Base-by-base conservation (phyloP, 257 asterid genomes). In the Primulina huaijiensis region DNA sequence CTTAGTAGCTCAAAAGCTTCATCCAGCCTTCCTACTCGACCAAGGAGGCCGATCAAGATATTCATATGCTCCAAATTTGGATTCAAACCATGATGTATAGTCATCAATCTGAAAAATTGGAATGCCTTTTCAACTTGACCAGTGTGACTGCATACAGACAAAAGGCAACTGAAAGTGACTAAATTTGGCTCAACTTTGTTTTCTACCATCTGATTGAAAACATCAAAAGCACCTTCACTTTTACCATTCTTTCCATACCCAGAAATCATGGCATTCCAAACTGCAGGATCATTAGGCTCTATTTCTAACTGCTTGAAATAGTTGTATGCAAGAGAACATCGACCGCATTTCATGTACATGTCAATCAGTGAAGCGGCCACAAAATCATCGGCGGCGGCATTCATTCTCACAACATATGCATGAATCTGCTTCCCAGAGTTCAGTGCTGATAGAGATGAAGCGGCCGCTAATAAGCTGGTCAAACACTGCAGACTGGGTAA, bases 261-360 rank as follows among this genome's bases (percentile, higher is more conserved):
- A 52, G 90, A 89, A 60, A 93, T 93, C 92, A 89, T 93, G 17
- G 95, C 96, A 69, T 93, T 93, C 97, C 99, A 93, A 63, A 89
- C 76, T 17, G 90, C 90, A 12, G 99, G 92, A 76, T 93, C 97
- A 8, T 73, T 70, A 37, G 88, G 82, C 79, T 79, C 81, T 59
- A 46, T 60, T 29, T 66, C 73, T 67, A 86, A 82, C 76, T 81
- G 85, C 43, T 78, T 64, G 74, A 91, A 94, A 68, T 83, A 52
- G 34, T 33, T 74, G 53, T 50, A 37, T 2, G 92, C 96, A 40
- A 62, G 71, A 62, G 68, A 76, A 71, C 86, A 80, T 31, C 67
- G 73, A 60, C 96, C 97, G 64, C 93, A 89, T 78, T 91, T 91
- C 97, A 91, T 88, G 60, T 94, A 94, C 95, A 90, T 83, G 78